These are phyloP conservation scores for Fusarium protoensiforme DNA, from an alignment of 2,329 filamentous ascomycete genomes.

Conservation along the genomic window DNA sequence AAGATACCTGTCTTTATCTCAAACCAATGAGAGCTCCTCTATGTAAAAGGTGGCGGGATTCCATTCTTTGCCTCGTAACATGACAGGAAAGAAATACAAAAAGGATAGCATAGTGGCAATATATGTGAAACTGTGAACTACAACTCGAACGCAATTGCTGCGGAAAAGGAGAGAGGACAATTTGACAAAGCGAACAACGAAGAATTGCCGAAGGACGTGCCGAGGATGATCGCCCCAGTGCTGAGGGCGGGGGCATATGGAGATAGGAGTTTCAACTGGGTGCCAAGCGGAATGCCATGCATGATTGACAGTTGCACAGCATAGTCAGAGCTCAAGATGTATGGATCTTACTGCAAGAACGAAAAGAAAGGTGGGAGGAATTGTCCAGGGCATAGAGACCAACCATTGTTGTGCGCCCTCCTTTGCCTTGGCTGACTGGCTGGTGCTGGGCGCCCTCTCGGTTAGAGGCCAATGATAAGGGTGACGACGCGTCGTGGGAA, in stretches of 20 bases:
- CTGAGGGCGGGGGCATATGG: background rate
- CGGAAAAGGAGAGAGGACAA: slow-evolving; percentile 31
- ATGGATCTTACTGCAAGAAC: background rate
- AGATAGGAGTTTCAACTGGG: background rate
- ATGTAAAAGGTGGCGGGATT: background rate
- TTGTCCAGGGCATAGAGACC: background rate
- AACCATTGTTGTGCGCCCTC: slow-evolving; percentile 1
- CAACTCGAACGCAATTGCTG: background rate
- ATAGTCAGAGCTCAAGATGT: background rate
- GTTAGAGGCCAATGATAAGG: slow-evolving; percentile 8
- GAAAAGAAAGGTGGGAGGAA: background rate
- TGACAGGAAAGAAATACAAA: background rate
- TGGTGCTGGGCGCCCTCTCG: background rate
- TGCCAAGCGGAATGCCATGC: background rate
- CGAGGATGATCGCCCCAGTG: background rate
- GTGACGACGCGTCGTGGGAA: background rate
- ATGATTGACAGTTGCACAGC: background rate
- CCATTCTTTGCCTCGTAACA: background rate
- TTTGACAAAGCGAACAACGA: slow-evolving; percentile 27
- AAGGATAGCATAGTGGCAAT: background rate
- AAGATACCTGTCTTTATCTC: background rate
- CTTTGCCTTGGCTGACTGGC: background rate
- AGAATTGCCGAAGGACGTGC: slow-evolving; percentile 1
- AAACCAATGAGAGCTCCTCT: background rate
- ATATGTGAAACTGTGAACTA: background rate